A percentile compares a stretch with the other conserved stretches of the same genome.
Conservation (phyloP, 1,284 basidiomycete genomes). For the Trichosporon sp. region DNA sequence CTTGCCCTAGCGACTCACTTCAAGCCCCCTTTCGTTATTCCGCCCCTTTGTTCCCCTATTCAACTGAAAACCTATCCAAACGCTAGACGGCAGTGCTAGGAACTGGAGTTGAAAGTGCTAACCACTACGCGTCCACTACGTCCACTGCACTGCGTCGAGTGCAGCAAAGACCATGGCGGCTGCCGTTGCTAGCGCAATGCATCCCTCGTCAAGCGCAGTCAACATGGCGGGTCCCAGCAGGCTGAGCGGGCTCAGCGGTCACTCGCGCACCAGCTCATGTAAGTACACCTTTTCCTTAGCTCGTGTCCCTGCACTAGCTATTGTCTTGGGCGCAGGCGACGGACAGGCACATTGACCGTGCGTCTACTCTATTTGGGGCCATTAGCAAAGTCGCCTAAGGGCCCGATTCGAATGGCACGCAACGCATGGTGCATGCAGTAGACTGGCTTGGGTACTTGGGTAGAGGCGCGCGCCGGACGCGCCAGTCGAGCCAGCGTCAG, state of each 20-base stretch:
- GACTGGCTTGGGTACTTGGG: not conserved
- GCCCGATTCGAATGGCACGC: not conserved
- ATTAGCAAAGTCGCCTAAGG: not conserved
- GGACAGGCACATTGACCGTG: slow-evolving; percentile 10
- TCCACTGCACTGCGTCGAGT: not conserved
- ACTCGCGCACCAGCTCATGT: slow-evolving; percentile 16
- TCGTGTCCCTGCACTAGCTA: not conserved
- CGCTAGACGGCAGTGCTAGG: not conserved
- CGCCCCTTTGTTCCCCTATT: slow-evolving; percentile 13
- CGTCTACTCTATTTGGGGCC: slow-evolving; percentile 9
- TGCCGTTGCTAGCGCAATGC: slow-evolving; percentile 11
- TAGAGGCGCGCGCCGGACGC: not conserved
- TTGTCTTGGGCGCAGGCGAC: not conserved
- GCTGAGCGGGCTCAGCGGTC: slow-evolving; percentile 16
- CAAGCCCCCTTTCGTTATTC: slow-evolving; percentile 7
- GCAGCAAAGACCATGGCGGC: not conserved
- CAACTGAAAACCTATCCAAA: not conserved
- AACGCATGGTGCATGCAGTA: not conserved
- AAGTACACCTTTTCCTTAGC: not conserved
- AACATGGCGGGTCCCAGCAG: slow-evolving; percentile 12
- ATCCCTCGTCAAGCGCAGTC: slow-evolving; percentile 7
- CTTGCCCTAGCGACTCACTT: slow-evolving; percentile 10
- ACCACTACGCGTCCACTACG: not conserved
- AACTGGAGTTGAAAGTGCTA: not conserved
- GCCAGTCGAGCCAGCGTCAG: too few relatives aligned